Evolutionary conservation across 2,329 filamentous ascomycete genomes (phyloP).

Genomic region (Ophiocordyceps camponoti-saundersi): DNA sequence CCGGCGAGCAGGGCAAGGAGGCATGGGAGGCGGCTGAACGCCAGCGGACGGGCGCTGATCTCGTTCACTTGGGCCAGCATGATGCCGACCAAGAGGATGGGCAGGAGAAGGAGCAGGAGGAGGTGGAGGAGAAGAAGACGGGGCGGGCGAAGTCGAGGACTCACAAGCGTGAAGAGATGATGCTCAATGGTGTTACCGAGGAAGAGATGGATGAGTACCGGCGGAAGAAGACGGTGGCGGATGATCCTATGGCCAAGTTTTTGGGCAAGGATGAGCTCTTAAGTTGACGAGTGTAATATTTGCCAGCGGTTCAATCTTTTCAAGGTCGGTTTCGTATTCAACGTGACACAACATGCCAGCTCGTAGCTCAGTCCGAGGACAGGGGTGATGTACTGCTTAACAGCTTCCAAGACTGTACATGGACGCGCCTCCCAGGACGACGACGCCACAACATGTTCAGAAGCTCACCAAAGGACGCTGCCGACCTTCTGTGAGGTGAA

Average conservation of each 20-base stretch:
- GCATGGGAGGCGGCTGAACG: slow-evolving; percentile 64
- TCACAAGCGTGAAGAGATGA: slow-evolving; percentile 63
- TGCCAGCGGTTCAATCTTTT: not conserved
- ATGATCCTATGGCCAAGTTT: slow-evolving; percentile 78
- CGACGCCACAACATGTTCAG: not conserved
- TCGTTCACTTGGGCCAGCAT: slow-evolving; percentile 18
- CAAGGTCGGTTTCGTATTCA: not conserved
- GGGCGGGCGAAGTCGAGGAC: slow-evolving; percentile 35
- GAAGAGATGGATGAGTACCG: slow-evolving; percentile 79
- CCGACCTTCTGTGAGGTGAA: slow-evolving; percentile 6
- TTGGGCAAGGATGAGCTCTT: slow-evolving; percentile 56
- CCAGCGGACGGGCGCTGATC: slow-evolving; percentile 30
- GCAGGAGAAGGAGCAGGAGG: slow-evolving; percentile 8
- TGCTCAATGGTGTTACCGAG: slow-evolving; percentile 62
- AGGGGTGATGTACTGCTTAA: not conserved
- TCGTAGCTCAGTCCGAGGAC: not conserved
- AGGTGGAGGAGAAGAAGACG: slow-evolving; percentile 11
- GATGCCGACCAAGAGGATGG: slow-evolving; percentile 9
- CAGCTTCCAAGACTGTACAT: not conserved
- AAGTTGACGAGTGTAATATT: slow-evolving; percentile 11
- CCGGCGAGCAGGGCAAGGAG: slow-evolving; percentile 69
- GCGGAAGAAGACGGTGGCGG: slow-evolving; percentile 51
- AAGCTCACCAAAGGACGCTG: not conserved
- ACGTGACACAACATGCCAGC: not conserved
- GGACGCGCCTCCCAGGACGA: not conserved